phyloP scores from a whole-genome alignment of 1,284 basidiomycete genomes.

The Marasmius sp. region DNA sequence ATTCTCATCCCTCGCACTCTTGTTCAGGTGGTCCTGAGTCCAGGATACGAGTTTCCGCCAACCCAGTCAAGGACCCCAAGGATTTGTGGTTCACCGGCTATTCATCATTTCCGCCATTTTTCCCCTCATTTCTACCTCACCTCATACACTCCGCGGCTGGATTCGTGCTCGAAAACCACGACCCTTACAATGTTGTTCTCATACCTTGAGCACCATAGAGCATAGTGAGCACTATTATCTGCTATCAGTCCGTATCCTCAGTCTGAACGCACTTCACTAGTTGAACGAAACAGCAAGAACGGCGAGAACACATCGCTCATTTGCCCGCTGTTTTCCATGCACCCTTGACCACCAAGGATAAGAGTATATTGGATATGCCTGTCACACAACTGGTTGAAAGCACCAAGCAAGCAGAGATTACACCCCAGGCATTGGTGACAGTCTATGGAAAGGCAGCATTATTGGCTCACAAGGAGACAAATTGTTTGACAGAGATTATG shows the following conservation, averaged over 20 bases:
- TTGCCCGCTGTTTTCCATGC: constrained; percentile 41
- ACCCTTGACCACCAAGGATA: constrained; percentile 37
- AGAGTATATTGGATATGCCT: constrained; percentile 37
- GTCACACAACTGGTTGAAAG: constrained; percentile 38
- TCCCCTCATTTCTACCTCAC: no score
- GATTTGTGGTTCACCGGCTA: no score
- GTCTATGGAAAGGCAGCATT: constrained; percentile 54
- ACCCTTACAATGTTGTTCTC: not conserved
- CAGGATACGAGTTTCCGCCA: no score
- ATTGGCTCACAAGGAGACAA: constrained; percentile 51
- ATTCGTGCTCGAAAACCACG: no score
- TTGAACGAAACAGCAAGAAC: constrained; percentile 45
- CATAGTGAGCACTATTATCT: constrained; percentile 12
- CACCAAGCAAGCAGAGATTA: constrained; percentile 39
- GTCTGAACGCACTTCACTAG: constrained; percentile 15
- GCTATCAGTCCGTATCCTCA: not conserved
- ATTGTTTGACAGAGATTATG: constrained; percentile 60
- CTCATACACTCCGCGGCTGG: no score
- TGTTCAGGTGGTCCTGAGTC: no score
- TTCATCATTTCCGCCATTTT: no score
- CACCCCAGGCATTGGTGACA: constrained; percentile 40
- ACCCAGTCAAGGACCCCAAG: no score
- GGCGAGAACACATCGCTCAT: constrained; percentile 38
- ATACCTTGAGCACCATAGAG: constrained; percentile 5
- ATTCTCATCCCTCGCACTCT: no score